These are phyloP conservation scores for Aphanocladium album DNA, from an alignment of 2,329 filamentous ascomycete genomes.

Conservation along the genomic window DNA sequence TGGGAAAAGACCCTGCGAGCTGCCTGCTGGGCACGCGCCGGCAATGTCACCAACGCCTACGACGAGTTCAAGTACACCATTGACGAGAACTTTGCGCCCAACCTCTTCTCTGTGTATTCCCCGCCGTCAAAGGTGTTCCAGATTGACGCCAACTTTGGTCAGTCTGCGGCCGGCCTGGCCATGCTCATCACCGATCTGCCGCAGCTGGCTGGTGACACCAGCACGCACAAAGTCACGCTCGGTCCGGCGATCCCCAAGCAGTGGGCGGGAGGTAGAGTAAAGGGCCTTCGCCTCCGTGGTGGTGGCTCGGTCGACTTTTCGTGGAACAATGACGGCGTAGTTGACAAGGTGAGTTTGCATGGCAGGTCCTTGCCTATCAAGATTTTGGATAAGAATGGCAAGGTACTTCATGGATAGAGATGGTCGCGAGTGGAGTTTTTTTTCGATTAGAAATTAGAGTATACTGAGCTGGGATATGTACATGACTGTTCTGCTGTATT, in stretches of 20 bases:
- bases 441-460: background rate
- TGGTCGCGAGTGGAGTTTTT: background rate
- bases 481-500: background rate
- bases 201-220: slow-evolving; percentile 18
- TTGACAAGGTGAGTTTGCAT: slow-evolving; percentile 19
- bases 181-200: slow-evolving; percentile 50
- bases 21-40: slow-evolving; percentile 52
- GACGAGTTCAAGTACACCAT: slow-evolving; percentile 44
- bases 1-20: slow-evolving; percentile 56
- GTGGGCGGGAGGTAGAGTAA: slow-evolving; percentile 41
- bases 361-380: background rate
- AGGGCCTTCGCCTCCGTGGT: slow-evolving; percentile 39
- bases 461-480: background rate
- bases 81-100: slow-evolving; percentile 43
- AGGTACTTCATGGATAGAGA: background rate
- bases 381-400: background rate
- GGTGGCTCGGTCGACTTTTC: slow-evolving; percentile 38
- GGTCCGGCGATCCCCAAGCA: slow-evolving; percentile 42
- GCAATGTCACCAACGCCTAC: slow-evolving; percentile 45
- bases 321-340: slow-evolving; percentile 36
- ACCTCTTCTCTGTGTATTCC: slow-evolving; percentile 48
- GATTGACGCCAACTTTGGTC: slow-evolving; percentile 55
- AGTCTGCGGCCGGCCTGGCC: slow-evolving; percentile 42
- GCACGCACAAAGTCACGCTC: slow-evolving; percentile 33
- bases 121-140: slow-evolving; percentile 36